These are phyloP conservation scores for Mentha longifolia DNA, from an alignment of 257 asterid species.

Conservation along the genomic window DNA sequence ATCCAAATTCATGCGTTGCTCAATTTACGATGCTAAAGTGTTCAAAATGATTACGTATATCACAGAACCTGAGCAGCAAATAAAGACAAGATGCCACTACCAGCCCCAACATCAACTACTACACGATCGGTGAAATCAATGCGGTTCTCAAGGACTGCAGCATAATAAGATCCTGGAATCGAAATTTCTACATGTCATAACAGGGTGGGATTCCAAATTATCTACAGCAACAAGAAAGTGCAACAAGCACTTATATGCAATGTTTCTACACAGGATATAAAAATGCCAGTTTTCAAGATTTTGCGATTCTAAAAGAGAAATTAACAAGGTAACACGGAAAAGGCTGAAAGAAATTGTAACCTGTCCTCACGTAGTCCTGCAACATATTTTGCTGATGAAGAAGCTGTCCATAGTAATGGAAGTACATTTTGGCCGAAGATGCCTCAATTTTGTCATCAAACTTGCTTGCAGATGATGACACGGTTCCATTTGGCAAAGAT, in stretches of 20 bases:
- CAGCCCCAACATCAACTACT: slow-evolving; percentile 99
- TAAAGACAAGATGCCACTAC: slow-evolving; percentile 97
- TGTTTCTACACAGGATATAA: background rate
- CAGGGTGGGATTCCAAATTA: slow-evolving; percentile 18
- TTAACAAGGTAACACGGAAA: slow-evolving; percentile 8
- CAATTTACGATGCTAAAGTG: slow-evolving; percentile 30
- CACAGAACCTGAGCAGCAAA: slow-evolving; percentile 97
- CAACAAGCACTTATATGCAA: slow-evolving; percentile 23
- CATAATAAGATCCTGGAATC: slow-evolving; percentile 87
- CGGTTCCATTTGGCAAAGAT: slow-evolving; percentile 64
- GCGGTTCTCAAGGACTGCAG: slow-evolving; percentile 98
- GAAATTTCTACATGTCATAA: slow-evolving; percentile 38
- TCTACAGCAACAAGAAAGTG: slow-evolving; percentile 5
- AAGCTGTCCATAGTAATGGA: slow-evolving; percentile 96
- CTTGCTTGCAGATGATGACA: slow-evolving; percentile 63
- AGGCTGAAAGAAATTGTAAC: slow-evolving; percentile 40
- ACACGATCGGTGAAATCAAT: slow-evolving; percentile 74
- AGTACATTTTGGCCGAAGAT: slow-evolving; percentile 97
- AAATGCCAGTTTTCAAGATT: slow-evolving; percentile 21
- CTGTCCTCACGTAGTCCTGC: slow-evolving; percentile 99
- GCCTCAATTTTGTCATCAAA: slow-evolving; percentile 96
- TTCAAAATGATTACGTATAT: slow-evolving; percentile 18
- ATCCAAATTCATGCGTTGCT: slow-evolving; percentile 29
- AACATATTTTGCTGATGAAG: slow-evolving; percentile 99
- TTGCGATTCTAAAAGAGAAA: slow-evolving; percentile 3